Percentiles rank a stretch among this genome's conserved stretches.
These are phyloP conservation scores for Sporothrix variecibatus DNA, from an alignment of 2,329 filamentous ascomycete species.

Conservation along the genomic window DNA sequence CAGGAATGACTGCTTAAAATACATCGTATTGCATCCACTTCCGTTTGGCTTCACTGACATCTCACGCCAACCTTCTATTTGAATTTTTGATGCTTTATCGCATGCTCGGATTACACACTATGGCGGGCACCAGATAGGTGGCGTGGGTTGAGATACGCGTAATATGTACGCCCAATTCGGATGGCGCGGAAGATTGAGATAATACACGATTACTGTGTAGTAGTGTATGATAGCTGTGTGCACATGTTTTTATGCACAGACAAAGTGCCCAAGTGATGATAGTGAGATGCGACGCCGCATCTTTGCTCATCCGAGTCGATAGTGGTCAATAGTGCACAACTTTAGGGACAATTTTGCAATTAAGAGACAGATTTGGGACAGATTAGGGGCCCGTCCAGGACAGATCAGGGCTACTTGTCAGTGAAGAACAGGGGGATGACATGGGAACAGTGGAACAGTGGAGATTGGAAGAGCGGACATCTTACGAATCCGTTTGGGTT, in stretches of 20 bases:
- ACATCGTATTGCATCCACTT: not conserved
- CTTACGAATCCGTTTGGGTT: slow-evolving; percentile 14
- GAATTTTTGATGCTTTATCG: not conserved
- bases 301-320: not conserved
- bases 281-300: not conserved
- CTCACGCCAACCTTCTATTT: not conserved
- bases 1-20: not conserved
- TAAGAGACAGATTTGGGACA: not conserved
- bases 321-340: not conserved
- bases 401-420: not conserved
- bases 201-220: not conserved
- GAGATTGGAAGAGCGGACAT: slow-evolving; percentile 11
- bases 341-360: not conserved
- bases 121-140: not conserved
- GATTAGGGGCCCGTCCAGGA: not conserved
- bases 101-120: not conserved
- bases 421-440: not conserved
- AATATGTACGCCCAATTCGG: slow-evolving; percentile 22
- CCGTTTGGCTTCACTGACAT: not conserved
- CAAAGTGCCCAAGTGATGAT: not conserved
- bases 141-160: slow-evolving; percentile 16
- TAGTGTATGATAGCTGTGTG: not conserved
- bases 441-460: not conserved
- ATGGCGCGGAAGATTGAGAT: slow-evolving; percentile 18
- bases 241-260: not conserved